Evolutionary conservation across 176 grass and related monocot genomes (phyloP).

Genomic region (Aechmea fasciata): DNA sequence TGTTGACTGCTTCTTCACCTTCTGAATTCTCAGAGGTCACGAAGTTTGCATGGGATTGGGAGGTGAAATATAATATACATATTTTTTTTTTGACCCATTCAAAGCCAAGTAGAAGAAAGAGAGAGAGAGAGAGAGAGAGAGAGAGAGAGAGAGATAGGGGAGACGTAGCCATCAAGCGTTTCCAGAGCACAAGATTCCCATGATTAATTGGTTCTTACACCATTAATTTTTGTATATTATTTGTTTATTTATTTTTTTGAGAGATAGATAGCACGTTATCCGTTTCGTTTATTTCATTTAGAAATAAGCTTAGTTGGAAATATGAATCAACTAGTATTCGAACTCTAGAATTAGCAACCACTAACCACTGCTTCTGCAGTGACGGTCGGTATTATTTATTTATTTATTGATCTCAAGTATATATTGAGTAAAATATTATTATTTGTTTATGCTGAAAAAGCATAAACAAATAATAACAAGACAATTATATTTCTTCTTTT

Average conservation of each 20-base stretch:
- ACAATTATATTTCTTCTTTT: no score
- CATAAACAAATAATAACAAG: no score
- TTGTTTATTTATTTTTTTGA: not conserved
- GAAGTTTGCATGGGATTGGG: slow-evolving; percentile 4
- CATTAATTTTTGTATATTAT: not conserved
- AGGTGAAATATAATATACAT: not conserved
- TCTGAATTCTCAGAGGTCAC: not conserved
- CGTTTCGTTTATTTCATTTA: no score
- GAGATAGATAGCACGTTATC: no score
- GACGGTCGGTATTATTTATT: no score
- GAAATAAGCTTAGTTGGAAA: no score
- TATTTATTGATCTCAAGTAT: no score
- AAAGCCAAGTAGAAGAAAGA: not conserved
- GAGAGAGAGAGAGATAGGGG: not conserved
- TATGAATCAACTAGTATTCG: no score
- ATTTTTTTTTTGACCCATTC: not conserved
- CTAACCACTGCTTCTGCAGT: no score
- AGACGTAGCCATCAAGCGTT: not conserved
- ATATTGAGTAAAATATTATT: no score
- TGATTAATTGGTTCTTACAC: not conserved
- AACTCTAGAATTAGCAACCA: no score
- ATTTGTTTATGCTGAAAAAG: no score
- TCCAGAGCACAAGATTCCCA: not conserved
- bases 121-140: not conserved
- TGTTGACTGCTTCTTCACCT: not conserved